Evolutionary conservation across 2,329 filamentous ascomycete genomes (phyloP).

Genomic region (Alternaria metachromatica): DNA sequence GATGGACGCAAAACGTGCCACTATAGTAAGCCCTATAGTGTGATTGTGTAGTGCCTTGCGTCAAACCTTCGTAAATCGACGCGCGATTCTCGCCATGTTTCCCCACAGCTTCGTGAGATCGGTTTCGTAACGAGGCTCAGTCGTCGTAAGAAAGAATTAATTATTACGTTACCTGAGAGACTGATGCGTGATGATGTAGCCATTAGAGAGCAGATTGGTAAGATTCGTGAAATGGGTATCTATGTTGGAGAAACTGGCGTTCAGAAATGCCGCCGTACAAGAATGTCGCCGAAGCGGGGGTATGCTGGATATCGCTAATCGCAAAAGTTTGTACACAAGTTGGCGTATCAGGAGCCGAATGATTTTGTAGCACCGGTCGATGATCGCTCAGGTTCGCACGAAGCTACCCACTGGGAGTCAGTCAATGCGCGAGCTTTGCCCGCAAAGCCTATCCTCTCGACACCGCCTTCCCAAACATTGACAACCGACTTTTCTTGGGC

Average conservation of each 20-base stretch:
- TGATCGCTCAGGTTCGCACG: background rate
- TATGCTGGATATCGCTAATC: conserved; percentile 6
- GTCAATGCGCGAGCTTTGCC: conserved; percentile 11
- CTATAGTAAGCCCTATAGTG: background rate
- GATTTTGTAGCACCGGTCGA: background rate
- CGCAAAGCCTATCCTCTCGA: conserved; percentile 12
- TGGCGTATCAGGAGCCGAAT: background rate
- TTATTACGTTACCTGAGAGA: background rate
- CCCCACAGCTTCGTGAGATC: background rate
- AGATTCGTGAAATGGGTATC: conserved; percentile 13
- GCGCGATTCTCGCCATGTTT: background rate
- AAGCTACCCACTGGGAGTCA: conserved; percentile 14
- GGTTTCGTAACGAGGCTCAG: background rate
- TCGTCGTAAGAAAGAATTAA: too few relatives aligned
- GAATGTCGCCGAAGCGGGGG: background rate
- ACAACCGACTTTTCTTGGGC: conserved; percentile 39
- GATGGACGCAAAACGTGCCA: background rate
- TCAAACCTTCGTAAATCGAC: background rate
- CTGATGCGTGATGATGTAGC: background rate
- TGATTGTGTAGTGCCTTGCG: background rate
- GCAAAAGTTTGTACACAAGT: background rate
- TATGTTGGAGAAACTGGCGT: conserved; percentile 4
- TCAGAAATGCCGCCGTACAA: conserved; percentile 3
- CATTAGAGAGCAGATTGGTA: background rate
- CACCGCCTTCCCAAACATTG: conserved; percentile 25